These are phyloP conservation scores for Lachnellula suecica DNA, from an alignment of 2,329 filamentous ascomycete species.

Conservation along the genomic window DNA sequence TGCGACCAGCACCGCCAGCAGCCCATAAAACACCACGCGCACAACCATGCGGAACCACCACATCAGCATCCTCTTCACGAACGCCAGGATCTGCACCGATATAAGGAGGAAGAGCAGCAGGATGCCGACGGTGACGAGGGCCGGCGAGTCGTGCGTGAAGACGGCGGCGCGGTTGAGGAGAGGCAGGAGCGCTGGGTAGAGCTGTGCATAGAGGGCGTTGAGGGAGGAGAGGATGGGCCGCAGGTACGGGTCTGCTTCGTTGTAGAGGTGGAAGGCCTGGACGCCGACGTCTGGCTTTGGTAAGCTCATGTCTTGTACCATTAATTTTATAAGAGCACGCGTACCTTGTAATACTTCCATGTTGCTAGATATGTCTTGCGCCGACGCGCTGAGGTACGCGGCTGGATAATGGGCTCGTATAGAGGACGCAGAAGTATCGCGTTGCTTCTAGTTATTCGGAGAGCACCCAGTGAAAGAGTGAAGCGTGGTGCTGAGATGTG, in stretches of 20 bases:
- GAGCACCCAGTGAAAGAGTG: background rate
- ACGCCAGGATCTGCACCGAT: constrained; percentile 62
- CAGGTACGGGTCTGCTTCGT: constrained; percentile 21
- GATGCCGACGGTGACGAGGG: constrained; percentile 49
- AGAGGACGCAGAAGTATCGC: background rate
- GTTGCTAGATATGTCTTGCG: background rate
- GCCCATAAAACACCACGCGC: constrained; percentile 63
- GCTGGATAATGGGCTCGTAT: background rate
- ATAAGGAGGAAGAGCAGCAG: constrained; percentile 63
- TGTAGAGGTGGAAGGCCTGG: constrained; percentile 18
- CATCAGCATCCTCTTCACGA: constrained; percentile 69
- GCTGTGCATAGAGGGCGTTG: constrained; percentile 1
- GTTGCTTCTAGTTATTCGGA: background rate
- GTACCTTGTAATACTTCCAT: constrained; percentile 1
- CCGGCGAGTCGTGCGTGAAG: constrained; percentile 23
- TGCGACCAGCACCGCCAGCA: constrained; percentile 52
- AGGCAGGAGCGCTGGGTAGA: constrained; percentile 21
- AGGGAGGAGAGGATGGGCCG: constrained; percentile 6
- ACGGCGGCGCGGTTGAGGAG: constrained; percentile 13
- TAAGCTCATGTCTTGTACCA: background rate
- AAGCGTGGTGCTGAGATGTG: background rate
- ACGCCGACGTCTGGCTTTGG: constrained; percentile 16
- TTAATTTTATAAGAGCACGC: too few relatives aligned
- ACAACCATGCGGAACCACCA: constrained; percentile 74
- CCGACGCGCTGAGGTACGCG: background rate